phyloP scores from a whole-genome alignment of 257 asterid species.

The Primulina tabacum region DNA sequence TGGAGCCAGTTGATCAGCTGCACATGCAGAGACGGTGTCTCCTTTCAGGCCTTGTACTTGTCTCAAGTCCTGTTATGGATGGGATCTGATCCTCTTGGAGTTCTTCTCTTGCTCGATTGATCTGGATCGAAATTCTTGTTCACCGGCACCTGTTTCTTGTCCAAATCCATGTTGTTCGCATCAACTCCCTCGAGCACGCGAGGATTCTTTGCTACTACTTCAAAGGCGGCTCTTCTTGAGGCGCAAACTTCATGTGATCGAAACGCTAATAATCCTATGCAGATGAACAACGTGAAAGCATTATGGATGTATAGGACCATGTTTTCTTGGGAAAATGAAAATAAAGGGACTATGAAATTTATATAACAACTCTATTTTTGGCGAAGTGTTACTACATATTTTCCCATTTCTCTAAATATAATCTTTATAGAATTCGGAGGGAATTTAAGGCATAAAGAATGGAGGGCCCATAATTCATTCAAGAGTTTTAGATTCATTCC shows the following conservation, averaged over 20 bases:
- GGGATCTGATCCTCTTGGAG: slow-evolving; percentile 47
- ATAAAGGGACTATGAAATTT: not conserved
- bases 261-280: slow-evolving; percentile 30
- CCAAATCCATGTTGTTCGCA: not conserved
- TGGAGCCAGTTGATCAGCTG: not conserved
- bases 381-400: not conserved
- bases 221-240: slow-evolving; percentile 17
- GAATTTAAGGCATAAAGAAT: not conserved
- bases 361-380: not conserved
- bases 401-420: not conserved
- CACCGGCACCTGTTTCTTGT: slow-evolving; percentile 19
- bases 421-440: not conserved
- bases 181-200: slow-evolving; percentile 20
- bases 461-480: not conserved
- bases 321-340: not conserved
- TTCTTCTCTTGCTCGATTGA: slow-evolving; percentile 39
- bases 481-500: not conserved
- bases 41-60: not conserved
- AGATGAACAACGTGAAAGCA: slow-evolving; percentile 25
- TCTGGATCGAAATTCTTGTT: slow-evolving; percentile 29
- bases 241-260: slow-evolving; percentile 28
- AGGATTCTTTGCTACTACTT: slow-evolving; percentile 18
- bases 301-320: not conserved
- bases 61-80: slow-evolving; percentile 45
- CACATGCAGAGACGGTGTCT: not conserved